A percentile compares a stretch with the other conserved stretches of the same genome.
These are phyloP conservation scores for Syzygium malaccense DNA, from an alignment of 441 rosid genomes.

Conservation along the genomic window DNA sequence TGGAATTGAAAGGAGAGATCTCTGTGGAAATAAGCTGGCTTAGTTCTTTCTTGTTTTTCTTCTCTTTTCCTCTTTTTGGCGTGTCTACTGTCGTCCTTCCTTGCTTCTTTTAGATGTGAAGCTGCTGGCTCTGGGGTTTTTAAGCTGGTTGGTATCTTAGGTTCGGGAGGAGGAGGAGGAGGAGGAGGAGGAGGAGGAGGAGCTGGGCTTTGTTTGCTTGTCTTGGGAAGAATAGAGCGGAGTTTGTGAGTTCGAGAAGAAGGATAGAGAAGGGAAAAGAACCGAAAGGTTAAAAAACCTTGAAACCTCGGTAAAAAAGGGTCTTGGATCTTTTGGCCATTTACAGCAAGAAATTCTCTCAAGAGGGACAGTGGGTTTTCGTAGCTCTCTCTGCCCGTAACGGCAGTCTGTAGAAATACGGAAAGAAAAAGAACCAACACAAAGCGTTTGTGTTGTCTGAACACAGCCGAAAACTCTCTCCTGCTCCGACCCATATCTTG, in stretches of 20 bases:
- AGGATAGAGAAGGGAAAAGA: neutral
- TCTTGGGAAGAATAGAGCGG: neutral
- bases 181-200: neutral
- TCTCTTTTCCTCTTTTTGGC: neutral
- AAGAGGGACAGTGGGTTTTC: neutral
- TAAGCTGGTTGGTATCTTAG: neutral
- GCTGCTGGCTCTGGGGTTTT: neutral
- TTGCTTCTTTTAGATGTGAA: neutral
- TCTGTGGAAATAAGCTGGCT: neutral
- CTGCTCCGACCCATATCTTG: neutral
- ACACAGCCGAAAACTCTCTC: neutral
- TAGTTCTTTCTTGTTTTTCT: neutral
- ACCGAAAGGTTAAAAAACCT: neutral
- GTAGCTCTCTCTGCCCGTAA: neutral
- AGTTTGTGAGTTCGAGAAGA: neutral
- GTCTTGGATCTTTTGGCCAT: neutral
- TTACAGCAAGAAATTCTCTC: neutral
- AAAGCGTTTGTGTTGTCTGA: neutral
- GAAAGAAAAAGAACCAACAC: neutral
- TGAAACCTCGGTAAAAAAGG: neutral
- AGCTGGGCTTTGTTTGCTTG: neutral
- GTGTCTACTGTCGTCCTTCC: neutral
- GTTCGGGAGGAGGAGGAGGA: neutral
- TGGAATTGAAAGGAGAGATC: neutral
- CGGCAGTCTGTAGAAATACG: neutral